These are phyloP conservation scores for Acrasis kona DNA, from an alignment of 78 protist genomes.

Conservation along the genomic window DNA sequence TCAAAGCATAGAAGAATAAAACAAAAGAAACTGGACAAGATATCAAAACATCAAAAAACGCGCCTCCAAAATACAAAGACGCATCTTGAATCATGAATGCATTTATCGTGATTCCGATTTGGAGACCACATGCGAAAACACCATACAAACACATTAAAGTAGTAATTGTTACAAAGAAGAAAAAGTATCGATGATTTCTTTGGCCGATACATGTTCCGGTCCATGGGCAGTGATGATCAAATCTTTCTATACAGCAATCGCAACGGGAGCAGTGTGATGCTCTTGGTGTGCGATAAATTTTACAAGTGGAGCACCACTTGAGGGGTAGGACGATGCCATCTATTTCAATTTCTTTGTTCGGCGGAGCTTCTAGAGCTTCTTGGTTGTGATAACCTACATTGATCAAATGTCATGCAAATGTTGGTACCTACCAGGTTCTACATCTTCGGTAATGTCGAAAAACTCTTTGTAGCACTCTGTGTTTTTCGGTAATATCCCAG, in stretches of 20 bases:
- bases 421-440: too few relatives aligned
- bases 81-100: not conserved
- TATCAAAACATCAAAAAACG: not conserved
- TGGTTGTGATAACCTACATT: too few relatives aligned
- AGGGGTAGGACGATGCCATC: not conserved
- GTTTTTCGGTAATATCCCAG: too few relatives aligned
- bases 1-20: not conserved
- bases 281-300: constrained; percentile 51
- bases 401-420: too few relatives aligned
- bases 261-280: constrained; percentile 45
- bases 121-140: not conserved
- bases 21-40: not conserved
- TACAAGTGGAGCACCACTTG: constrained; percentile 47
- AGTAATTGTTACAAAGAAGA: constrained; percentile 2
- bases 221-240: constrained; percentile 62
- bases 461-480: too few relatives aligned
- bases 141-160: not conserved
- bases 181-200: constrained; percentile 26
- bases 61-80: not conserved
- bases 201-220: constrained; percentile 44
- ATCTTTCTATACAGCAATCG: constrained; percentile 33
- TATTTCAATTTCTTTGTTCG: not conserved
- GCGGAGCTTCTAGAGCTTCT: too few relatives aligned
- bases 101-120: not conserved
- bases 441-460: too few relatives aligned